A percentile compares a stretch with the other conserved stretches of the same genome.
Evolutionary conservation across 179 eudicot genomes (phyloP).

Genomic region (Carnegiea gigantea): DNA sequence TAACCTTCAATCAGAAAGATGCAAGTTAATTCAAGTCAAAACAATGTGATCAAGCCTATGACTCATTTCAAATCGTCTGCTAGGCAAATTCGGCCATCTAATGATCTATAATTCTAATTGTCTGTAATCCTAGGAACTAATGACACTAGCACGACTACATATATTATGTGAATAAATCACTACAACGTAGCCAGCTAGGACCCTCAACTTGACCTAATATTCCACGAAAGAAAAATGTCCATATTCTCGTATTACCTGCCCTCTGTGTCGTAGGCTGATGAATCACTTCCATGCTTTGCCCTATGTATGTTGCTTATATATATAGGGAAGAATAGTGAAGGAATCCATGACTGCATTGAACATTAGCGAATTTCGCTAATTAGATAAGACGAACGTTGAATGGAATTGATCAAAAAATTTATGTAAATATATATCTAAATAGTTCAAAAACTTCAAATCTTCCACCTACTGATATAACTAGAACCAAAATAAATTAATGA

Average conservation of each 20-base stretch:
- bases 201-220: background rate
- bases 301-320: slow-evolving; percentile 47
- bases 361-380: background rate
- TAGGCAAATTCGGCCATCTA: no score
- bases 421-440: no score
- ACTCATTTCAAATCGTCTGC: no score
- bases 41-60: no score
- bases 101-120: no score
- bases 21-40: no score
- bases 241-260: slow-evolving; percentile 43
- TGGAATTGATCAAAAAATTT: no score
- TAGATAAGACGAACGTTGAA: background rate
- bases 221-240: background rate
- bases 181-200: no score
- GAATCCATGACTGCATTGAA: slow-evolving; percentile 43
- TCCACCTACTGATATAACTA: background rate
- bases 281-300: slow-evolving; percentile 63
- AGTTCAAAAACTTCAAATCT: no score
- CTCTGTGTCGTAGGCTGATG: slow-evolving; percentile 51
- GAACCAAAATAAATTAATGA: background rate
- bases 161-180: background rate
- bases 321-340: slow-evolving; percentile 46
- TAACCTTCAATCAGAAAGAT: no score
- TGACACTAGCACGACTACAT: no score
- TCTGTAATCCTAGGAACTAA: no score